A percentile compares a stretch with the other conserved stretches of the same genome.
phyloP scores from a whole-genome alignment of 257 asterid genomes.

The Solanum sparsipilum region DNA sequence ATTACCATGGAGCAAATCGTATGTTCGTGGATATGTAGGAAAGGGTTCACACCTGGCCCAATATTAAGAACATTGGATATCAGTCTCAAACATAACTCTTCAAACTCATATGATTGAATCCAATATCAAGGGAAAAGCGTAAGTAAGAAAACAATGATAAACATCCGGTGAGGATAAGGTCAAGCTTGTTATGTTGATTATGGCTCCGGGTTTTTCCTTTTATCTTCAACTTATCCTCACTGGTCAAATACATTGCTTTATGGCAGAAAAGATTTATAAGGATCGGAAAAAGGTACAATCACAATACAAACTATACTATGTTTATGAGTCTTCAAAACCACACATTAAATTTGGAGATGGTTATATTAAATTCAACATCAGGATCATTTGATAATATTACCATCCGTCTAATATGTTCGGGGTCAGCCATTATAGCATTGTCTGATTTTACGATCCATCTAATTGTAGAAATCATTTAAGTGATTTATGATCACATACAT shows the following conservation, averaged over 20 bases:
- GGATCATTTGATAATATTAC: background rate
- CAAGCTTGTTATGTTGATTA: background rate
- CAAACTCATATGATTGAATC: background rate
- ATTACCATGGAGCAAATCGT: conserved; percentile 78
- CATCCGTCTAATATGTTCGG: background rate
- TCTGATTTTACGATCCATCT: background rate
- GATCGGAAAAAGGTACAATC: background rate
- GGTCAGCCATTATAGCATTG: background rate
- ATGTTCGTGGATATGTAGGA: conserved; percentile 94
- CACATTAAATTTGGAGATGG: background rate
- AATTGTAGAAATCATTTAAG: background rate
- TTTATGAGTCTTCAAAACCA: background rate
- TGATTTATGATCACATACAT: background rate
- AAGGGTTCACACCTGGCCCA: conserved; percentile 82
- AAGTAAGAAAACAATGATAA: background rate
- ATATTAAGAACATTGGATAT: background rate
- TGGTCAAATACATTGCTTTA: background rate
- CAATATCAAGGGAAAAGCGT: background rate
- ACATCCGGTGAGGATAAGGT: background rate
- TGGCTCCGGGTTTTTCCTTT: background rate
- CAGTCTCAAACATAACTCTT: background rate
- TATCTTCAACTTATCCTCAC: background rate
- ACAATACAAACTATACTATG: background rate
- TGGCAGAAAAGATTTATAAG: background rate
- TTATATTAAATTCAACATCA: background rate